Conservation (phyloP, 2,329 filamentous ascomycete genomes). For the Helotiales sp. region DNA sequence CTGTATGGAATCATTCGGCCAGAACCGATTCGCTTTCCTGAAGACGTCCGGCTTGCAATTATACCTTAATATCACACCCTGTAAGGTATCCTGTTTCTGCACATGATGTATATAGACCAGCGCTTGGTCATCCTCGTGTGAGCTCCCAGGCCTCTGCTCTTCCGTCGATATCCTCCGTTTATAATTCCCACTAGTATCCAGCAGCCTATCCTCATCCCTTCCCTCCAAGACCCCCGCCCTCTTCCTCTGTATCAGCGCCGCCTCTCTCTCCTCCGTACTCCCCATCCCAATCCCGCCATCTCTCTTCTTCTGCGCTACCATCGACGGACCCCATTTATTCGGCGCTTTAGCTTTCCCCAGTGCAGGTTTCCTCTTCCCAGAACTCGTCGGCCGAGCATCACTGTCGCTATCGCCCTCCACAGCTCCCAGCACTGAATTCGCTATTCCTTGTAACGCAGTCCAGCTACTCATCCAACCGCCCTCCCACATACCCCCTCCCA, state of each 20-base stretch:
- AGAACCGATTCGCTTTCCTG: conserved; percentile 87
- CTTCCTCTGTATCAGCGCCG: conserved; percentile 59
- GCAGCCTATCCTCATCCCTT: conserved; percentile 63
- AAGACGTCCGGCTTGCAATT: conserved; percentile 84
- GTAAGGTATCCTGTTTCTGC: conserved; percentile 81
- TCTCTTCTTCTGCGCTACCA: conserved; percentile 19
- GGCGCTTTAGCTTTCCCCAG: conserved; percentile 26
- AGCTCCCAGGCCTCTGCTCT: conserved; percentile 27
- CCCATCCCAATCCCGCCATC: conserved; percentile 55
- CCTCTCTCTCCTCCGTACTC: conserved; percentile 57
- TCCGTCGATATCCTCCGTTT: conserved; percentile 41
- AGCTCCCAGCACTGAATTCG: conserved; percentile 42
- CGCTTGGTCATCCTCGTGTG: conserved; percentile 69
- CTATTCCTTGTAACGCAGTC: conserved; percentile 41
- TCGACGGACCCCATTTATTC: conserved; percentile 41
- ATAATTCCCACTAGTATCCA: conserved; percentile 49
- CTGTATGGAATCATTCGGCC: conserved; percentile 92
- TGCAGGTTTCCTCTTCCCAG: conserved; percentile 13
- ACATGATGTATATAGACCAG: conserved; percentile 92
- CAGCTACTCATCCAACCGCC: conserved; percentile 41
- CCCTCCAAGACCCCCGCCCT: conserved; percentile 66
- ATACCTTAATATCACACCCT: conserved; percentile 88
- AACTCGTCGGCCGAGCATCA: conserved; percentile 15
- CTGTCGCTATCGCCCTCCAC: conserved; percentile 22
- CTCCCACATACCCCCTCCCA: conserved; percentile 32